These are phyloP conservation scores for Gossypium rotundifolium DNA, from an alignment of 345 rosid genomes.

Conservation along the genomic window DNA sequence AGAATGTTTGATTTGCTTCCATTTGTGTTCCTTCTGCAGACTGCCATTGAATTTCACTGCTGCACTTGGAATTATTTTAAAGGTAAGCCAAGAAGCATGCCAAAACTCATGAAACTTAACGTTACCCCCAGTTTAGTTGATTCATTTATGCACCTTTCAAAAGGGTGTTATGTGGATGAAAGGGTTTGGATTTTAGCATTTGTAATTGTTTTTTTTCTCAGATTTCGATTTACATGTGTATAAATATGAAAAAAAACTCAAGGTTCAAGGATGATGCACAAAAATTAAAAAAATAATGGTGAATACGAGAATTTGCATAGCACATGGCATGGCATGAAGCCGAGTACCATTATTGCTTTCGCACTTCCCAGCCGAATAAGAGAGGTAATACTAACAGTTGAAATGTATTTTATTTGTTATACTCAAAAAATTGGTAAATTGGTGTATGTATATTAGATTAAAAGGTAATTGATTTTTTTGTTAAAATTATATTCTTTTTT, in stretches of 20 bases:
- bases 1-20: neutral
- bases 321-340: slow-evolving; percentile 1
- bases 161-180: no score
- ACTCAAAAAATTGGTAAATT: no score
- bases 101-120: neutral
- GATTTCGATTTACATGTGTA: neutral
- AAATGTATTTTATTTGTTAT: no score
- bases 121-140: no score
- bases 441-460: no score
- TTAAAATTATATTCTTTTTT: no score
- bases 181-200: neutral
- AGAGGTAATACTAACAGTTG: neutral
- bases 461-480: no score
- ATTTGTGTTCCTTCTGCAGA: neutral
- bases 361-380: neutral
- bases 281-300: neutral
- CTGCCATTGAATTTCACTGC: neutral
- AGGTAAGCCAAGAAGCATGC: neutral
- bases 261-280: neutral
- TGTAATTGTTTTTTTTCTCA: neutral
- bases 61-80: neutral
- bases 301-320: neutral
- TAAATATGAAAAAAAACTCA: neutral
- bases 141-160: no score
- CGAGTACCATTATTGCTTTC: neutral